Conservation (phyloP, 1,284 basidiomycete species). For the Papiliotrema terrestris region DNA sequence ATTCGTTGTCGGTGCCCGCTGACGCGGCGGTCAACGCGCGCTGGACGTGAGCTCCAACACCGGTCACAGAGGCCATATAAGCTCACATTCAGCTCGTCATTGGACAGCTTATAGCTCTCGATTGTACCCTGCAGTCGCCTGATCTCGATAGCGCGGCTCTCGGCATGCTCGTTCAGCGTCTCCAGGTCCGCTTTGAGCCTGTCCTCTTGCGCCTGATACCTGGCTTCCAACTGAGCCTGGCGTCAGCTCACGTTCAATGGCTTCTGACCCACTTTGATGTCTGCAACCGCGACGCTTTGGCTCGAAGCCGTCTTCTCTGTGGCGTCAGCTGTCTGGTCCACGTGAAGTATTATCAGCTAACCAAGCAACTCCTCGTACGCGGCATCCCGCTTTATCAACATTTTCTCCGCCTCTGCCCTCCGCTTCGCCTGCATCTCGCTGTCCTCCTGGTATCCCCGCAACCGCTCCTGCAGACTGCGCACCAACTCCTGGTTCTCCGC, state of each 20-base stretch:
- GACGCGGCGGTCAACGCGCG: conserved; percentile 95
- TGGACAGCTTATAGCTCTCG: conserved; percentile 91
- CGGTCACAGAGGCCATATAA: conserved; percentile 66
- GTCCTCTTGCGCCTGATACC: conserved; percentile 88
- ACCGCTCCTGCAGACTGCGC: conserved; percentile 83
- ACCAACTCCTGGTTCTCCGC: conserved; percentile 81
- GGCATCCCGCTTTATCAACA: conserved; percentile 75
- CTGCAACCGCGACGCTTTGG: conserved; percentile 59
- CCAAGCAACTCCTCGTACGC: conserved; percentile 96
- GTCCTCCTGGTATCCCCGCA: conserved; percentile 88
- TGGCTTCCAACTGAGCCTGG: conserved; percentile 87
- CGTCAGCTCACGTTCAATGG: background rate
- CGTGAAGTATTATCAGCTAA: conserved; percentile 46
- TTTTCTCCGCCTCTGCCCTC: conserved; percentile 80
- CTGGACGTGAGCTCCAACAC: conserved; percentile 50
- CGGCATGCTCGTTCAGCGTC: conserved; percentile 89
- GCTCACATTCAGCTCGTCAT: conserved; percentile 94
- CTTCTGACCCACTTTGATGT: conserved; percentile 69
- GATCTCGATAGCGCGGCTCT: conserved; percentile 80
- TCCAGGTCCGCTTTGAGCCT: conserved; percentile 78
- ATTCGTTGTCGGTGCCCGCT: conserved; percentile 93
- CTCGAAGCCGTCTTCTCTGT: conserved; percentile 35
- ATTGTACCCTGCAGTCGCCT: conserved; percentile 79
- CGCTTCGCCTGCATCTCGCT: conserved; percentile 78
- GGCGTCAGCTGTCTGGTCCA: conserved; percentile 1